phyloP scores from a whole-genome alignment of 345 rosid species.

The Boechera retrofracta region DNA sequence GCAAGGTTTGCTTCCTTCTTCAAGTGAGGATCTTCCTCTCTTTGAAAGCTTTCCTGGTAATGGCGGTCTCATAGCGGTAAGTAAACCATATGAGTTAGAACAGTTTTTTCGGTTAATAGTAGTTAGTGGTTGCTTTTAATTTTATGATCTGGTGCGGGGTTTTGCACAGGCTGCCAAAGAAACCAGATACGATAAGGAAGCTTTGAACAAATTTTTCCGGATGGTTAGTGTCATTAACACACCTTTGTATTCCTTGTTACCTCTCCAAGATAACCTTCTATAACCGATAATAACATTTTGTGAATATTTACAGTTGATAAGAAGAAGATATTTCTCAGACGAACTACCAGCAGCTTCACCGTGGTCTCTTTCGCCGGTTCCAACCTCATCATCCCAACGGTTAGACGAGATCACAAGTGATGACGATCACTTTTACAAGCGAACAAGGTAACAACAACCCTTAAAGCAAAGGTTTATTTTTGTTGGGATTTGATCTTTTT shows the following conservation, averaged over 20 bases:
- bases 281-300: not conserved
- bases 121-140: not conserved
- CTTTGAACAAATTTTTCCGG: slow-evolving; percentile 77
- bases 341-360: slow-evolving; percentile 72
- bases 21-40: slow-evolving; percentile 93
- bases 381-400: slow-evolving; percentile 60
- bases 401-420: slow-evolving; percentile 72
- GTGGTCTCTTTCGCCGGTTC: slow-evolving; percentile 75
- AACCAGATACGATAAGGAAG: slow-evolving; percentile 97
- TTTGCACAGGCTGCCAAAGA: slow-evolving; percentile 88
- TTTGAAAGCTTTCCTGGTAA: slow-evolving; percentile 94
- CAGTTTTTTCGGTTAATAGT: not conserved
- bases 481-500: not conserved
- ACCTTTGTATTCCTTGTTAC: not conserved
- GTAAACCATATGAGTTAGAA: slow-evolving; percentile 22
- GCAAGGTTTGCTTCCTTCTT: slow-evolving; percentile 87
- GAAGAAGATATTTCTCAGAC: slow-evolving; percentile 93
- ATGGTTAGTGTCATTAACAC: slow-evolving; percentile 55
- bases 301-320: slow-evolving; percentile 66
- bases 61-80: slow-evolving; percentile 81
- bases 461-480: not conserved
- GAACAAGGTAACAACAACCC: slow-evolving; percentile 55
- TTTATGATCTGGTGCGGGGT: slow-evolving; percentile 14
- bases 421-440: slow-evolving; percentile 70
- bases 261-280: not conserved